These are phyloP conservation scores for Saccharomyces paradoxus DNA, from an alignment of 805 yeast species.

Conservation along the genomic window DNA sequence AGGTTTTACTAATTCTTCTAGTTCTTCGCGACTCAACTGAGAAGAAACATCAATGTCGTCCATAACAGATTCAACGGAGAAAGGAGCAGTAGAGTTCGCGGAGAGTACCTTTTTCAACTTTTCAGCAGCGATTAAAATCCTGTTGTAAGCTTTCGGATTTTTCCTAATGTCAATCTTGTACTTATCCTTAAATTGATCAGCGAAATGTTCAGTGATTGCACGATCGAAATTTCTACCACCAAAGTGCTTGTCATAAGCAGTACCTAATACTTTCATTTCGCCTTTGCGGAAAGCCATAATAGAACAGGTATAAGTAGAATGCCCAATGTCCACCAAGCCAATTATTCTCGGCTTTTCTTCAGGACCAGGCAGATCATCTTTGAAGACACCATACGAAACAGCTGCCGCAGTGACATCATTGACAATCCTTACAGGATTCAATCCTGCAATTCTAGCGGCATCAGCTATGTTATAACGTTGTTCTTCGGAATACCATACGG, in stretches of 20 bases:
- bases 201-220: slow-evolving; percentile 91
- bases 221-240: slow-evolving; percentile 97
- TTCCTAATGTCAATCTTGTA: slow-evolving; percentile 87
- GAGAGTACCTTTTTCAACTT: slow-evolving; percentile 90
- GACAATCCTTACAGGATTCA: slow-evolving; percentile 96
- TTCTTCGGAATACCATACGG: slow-evolving; percentile 92
- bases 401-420: slow-evolving; percentile 98
- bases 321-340: slow-evolving; percentile 95
- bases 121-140: slow-evolving; percentile 89
- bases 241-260: slow-evolving; percentile 89
- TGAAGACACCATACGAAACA: slow-evolving; percentile 98
- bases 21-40: slow-evolving; percentile 78
- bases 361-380: slow-evolving; percentile 84
- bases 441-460: slow-evolving; percentile 91
- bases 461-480: slow-evolving; percentile 96
- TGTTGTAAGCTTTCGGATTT: slow-evolving; percentile 91
- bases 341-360: slow-evolving; percentile 75
- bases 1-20: slow-evolving; percentile 84
- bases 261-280: slow-evolving; percentile 85
- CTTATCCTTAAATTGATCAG: slow-evolving; percentile 82
- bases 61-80: slow-evolving; percentile 93
- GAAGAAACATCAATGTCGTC: slow-evolving; percentile 93
- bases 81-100: slow-evolving; percentile 91
- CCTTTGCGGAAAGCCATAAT: slow-evolving; percentile 91
- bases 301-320: slow-evolving; percentile 86